phyloP scores from a whole-genome alignment of 345 rosid species.

The Diplotaxis tenuifolia region DNA sequence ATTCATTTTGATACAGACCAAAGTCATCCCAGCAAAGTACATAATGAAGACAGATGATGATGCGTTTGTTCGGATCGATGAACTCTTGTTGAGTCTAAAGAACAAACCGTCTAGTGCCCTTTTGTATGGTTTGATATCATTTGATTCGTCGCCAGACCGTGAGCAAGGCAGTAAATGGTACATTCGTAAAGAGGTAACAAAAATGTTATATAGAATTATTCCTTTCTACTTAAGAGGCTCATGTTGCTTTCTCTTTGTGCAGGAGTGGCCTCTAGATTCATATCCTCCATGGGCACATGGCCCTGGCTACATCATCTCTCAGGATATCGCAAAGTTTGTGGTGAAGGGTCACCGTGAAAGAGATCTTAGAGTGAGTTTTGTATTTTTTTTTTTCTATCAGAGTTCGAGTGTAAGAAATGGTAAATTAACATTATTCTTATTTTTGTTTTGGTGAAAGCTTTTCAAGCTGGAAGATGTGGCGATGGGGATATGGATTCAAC shows the following conservation, averaged over 20 bases:
- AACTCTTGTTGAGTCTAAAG: constrained; percentile 59
- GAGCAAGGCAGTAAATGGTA: constrained; percentile 85
- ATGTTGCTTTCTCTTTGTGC: constrained; percentile 10
- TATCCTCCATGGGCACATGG: constrained; percentile 99
- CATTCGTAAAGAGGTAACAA: constrained; percentile 57
- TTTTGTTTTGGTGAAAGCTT: constrained; percentile 44
- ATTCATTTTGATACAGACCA: constrained; percentile 54
- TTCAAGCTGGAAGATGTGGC: constrained; percentile 94
- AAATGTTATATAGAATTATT: too few species aligned
- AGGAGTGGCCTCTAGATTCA: constrained; percentile 72
- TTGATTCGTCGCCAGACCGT: constrained; percentile 71
- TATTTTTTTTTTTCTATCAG: neutral
- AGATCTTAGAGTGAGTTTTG: too few species aligned
- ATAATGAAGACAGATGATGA: constrained; percentile 96
- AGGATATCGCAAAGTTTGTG: constrained; percentile 73
- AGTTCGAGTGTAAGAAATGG: neutral
- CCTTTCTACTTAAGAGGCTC: neutral
- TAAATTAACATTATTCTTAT: neutral
- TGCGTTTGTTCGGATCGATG: constrained; percentile 91
- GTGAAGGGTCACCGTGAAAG: constrained; percentile 63
- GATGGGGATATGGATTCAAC: constrained; percentile 92
- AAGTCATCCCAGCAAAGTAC: constrained; percentile 73
- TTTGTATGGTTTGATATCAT: constrained; percentile 69
- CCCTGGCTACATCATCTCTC: constrained; percentile 68
- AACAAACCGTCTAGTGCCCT: constrained; percentile 57